Evolutionary conservation across 2,329 filamentous ascomycete species (phyloP), one percentile per base, ranked within the genome.

Genomic region (Aureobasidium sp.): DNA sequence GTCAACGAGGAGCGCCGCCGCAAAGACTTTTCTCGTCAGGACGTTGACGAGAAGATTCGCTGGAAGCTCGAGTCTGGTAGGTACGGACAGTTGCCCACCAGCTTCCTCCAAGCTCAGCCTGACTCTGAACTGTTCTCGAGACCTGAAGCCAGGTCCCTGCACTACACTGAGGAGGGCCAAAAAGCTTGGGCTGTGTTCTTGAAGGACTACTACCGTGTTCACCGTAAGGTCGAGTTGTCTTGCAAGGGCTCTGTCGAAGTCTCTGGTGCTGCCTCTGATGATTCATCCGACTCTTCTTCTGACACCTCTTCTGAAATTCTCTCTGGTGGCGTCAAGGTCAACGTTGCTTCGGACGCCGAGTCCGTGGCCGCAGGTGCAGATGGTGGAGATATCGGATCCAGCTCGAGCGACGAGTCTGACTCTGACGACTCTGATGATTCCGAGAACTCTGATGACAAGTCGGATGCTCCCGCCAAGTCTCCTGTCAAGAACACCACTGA

Each of bases 61-160:
- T 58, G 29, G 41, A 58, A 58, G 42, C 55, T 58, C 15, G 55
- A 58, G 42, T 58, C 55, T 22, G 55, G 55, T 22, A 39, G 55
- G 22, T 58, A 58, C 22, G 55, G 55, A 42, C 55, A 47, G n/a
- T 29, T 58, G 31, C 41, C 20, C 3, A 58, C 29, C 12, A 39
- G 14, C 7, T 47, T 58, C 31, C 55, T 58, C 4, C 31, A 48
- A 22, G 42, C 41, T 31, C 41, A 58, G 14, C 29, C 42, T 29
- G 29, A 57, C 2, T 1, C 31, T 20, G 20, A 39, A 4, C 0
- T 47, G 1, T 31, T 58, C 15, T 20, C 29, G 3, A 29, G 55
- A 37, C 55, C 41, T 5, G 31, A 48, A n/a, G 55, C 42, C 8
- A 58, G 29, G 31, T 58, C 27, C 27, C 15, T 58, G 55, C 55